Base-by-base conservation (phyloP, 202 grass and related monocot genomes). In the Panicum hallii region DNA sequence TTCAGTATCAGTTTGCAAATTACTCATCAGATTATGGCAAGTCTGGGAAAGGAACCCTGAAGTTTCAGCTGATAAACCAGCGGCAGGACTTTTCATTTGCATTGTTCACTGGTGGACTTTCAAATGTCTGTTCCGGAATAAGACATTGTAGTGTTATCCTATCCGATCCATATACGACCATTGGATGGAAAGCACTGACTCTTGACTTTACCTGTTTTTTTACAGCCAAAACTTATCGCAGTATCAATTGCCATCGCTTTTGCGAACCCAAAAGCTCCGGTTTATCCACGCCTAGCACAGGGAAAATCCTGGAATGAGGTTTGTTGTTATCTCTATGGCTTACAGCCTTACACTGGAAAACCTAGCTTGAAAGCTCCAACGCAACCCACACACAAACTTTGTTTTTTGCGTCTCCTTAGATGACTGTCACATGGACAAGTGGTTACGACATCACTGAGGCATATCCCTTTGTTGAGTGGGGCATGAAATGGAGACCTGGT, bases 391-490 rank as follows among this genome's bases (percentile, higher is more conserved):
- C 6, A 30, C 2, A 11, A 40, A 55, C 1, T 8, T 0, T 54
- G 26, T 23, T 57, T 73, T 26, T 0, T 73, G 40, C 70, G 36
- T 28, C 26, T 55, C 52, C 19, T 32, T 66, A 98, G 95, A 98
- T 98, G 93, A 93, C 91, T 20, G 91, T 98, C 16, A 93, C 95
- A 45, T 98, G 95, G 95, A 95, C 95, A 81, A 98, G 95, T 75
- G 95, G 95, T 4, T 95, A 98, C 61, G 69, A 80, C 64, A 89
- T 73, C 17, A 56, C 19, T 12, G 95, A 98, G 47, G 95, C 93
- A 28, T 85, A 89, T 89, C 93, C 95, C 68, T 92, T 98, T 73
- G 93, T 98, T 4, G 89, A 98, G 69, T 95, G 92, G 92, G 95
- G 91, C 74, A 82, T 90, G 64, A 70, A 91, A 77, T 80, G 85